These are phyloP conservation scores for Trypanosoma melophagium DNA, from an alignment of 208 protist species.

Conservation along the genomic window DNA sequence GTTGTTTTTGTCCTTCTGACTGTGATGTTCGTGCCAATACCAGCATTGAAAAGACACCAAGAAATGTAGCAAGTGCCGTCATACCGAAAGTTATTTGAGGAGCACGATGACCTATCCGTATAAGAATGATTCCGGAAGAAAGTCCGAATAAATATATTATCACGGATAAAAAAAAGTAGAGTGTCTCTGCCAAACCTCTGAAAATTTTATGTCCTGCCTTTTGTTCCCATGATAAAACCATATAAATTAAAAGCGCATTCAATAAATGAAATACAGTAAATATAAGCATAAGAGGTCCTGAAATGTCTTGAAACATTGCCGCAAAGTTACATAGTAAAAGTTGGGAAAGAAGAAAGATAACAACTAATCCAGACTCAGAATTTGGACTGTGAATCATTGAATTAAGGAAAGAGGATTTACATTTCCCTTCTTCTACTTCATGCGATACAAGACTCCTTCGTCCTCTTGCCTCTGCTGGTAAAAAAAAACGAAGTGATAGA, in stretches of 20 bases:
- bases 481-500: constrained; percentile 61
- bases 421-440: neutral
- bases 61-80: constrained; percentile 24
- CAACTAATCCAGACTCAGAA: constrained; percentile 53
- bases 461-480: constrained; percentile 6
- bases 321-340: constrained; percentile 34
- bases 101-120: constrained; percentile 20
- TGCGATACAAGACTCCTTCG: too few species aligned
- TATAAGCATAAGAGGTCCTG: constrained; percentile 18
- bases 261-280: constrained; percentile 48
- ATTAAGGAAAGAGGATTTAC: constrained; percentile 17
- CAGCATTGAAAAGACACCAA: constrained; percentile 32
- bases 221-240: constrained; percentile 43
- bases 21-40: constrained; percentile 58
- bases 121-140: constrained; percentile 22
- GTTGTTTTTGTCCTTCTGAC: constrained; percentile 15
- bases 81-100: constrained; percentile 18
- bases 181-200: constrained; percentile 35
- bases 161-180: constrained; percentile 39
- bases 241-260: constrained; percentile 45
- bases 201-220: constrained; percentile 35
- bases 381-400: constrained; percentile 56
- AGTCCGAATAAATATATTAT: constrained; percentile 35
- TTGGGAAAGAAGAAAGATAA: constrained; percentile 43
- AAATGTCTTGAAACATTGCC: constrained; percentile 27